phyloP scores from a whole-genome alignment of 495 filamentous ascomycete species.

The Penicillium dipodomyicola region DNA sequence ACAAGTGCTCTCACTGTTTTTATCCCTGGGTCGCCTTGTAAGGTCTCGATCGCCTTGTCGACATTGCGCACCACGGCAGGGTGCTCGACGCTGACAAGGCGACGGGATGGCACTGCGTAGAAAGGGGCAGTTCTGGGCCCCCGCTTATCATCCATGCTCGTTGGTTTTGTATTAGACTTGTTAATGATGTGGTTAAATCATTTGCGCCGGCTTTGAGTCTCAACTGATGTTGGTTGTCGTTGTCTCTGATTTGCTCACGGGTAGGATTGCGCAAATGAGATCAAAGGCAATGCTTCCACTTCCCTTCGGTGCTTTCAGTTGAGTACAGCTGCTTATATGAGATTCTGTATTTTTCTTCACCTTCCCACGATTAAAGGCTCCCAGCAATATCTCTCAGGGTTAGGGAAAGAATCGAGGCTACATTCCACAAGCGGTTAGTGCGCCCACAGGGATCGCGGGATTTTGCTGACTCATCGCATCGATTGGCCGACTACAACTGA shows the following conservation, averaged over 20 bases:
- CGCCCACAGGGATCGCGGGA: neutral
- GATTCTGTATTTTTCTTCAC: neutral
- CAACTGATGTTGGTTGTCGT: neutral
- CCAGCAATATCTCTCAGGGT: neutral
- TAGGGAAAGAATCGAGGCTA: constrained; percentile 5
- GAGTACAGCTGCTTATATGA: neutral
- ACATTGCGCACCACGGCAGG: constrained; percentile 80
- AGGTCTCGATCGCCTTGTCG: constrained; percentile 74
- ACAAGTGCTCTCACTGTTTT: constrained; percentile 51
- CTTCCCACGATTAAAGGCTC: neutral
- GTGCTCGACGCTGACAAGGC: constrained; percentile 80
- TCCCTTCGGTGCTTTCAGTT: neutral
- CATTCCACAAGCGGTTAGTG: constrained; percentile 15
- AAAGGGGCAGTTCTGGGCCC: constrained; percentile 47
- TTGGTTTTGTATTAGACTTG: neutral
- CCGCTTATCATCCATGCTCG: constrained; percentile 23
- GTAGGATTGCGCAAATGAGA: neutral
- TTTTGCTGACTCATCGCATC: constrained; percentile 4
- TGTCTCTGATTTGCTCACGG: constrained; percentile 5
- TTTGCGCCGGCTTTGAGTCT: neutral
- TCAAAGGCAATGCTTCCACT: neutral
- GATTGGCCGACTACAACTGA: neutral
- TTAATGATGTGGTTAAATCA: neutral
- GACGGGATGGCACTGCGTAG: constrained; percentile 58
- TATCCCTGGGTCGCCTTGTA: constrained; percentile 66